Evolutionary conservation across 495 filamentous ascomycete species (phyloP).

Genomic region (Aspergillus baeticus): DNA sequence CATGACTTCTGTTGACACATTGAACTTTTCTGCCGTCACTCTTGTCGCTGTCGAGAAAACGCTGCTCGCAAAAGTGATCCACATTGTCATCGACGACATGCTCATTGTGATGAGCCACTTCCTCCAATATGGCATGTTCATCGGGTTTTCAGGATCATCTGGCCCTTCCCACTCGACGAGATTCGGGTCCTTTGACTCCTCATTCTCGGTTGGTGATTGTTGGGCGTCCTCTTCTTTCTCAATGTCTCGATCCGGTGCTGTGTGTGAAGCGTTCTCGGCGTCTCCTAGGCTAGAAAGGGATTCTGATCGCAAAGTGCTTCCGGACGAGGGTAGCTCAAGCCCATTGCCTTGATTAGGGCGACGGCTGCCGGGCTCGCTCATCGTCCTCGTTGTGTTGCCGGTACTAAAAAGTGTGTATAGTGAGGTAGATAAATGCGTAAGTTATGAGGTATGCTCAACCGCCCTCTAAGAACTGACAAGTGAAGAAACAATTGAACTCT

Average conservation of each 20-base stretch:
- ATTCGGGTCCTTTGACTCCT: slow-evolving; percentile 37
- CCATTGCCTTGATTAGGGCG: not conserved
- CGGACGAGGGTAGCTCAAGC: slow-evolving; percentile 8
- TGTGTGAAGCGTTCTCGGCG: slow-evolving; percentile 5
- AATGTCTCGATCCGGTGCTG: slow-evolving; percentile 1
- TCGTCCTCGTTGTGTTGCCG: not conserved
- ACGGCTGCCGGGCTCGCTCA: not conserved
- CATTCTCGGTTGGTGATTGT: slow-evolving; percentile 15
- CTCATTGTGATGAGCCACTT: slow-evolving; percentile 74
- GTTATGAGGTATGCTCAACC: not conserved
- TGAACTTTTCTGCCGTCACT: slow-evolving; percentile 48
- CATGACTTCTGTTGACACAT: slow-evolving; percentile 55
- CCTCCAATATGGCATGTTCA: slow-evolving; percentile 58
- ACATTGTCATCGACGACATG: slow-evolving; percentile 56
- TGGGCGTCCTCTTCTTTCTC: slow-evolving; percentile 15
- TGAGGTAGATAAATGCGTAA: not conserved
- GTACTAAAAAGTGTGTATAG: not conserved
- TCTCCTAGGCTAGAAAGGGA: slow-evolving; percentile 9
- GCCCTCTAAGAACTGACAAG: not conserved
- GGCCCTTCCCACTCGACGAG: slow-evolving; percentile 45
- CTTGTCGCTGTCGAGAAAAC: slow-evolving; percentile 57
- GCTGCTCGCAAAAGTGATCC: slow-evolving; percentile 57
- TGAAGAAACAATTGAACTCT: not conserved
- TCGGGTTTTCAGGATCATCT: slow-evolving; percentile 68
- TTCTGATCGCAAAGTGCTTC: slow-evolving; percentile 15